These are phyloP conservation scores for Acacia acuminata DNA, from an alignment of 306 rosid species.

Conservation along the genomic window DNA sequence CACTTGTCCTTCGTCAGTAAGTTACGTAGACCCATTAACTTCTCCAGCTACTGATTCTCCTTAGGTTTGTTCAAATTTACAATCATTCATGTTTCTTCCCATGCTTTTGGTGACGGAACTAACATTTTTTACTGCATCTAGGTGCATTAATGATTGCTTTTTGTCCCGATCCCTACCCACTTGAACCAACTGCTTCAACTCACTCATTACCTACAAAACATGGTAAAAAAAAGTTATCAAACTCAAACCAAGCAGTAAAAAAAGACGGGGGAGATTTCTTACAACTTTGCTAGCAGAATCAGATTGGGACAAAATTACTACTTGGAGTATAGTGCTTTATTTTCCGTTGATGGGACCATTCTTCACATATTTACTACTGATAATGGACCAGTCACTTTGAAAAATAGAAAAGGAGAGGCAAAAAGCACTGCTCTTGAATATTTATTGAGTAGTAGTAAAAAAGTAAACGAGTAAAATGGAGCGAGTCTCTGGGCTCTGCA, in stretches of 20 bases:
- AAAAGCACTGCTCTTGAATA: slow-evolving; percentile 27
- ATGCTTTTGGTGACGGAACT: neutral
- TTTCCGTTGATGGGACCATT: slow-evolving; percentile 32
- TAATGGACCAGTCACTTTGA: neutral
- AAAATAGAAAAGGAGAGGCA: slow-evolving; percentile 1
- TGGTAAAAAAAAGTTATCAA: slow-evolving; percentile 30
- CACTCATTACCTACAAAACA: slow-evolving; percentile 15
- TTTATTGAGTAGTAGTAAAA: slow-evolving; percentile 32
- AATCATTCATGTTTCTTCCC: neutral
- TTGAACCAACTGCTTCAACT: slow-evolving; percentile 20
- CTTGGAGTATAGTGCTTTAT: slow-evolving; percentile 11
- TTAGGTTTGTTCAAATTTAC: slow-evolving; percentile 22
- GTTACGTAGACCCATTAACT: slow-evolving; percentile 31
- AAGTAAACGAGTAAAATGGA: slow-evolving; percentile 41
- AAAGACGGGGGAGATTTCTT: neutral
- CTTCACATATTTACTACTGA: slow-evolving; percentile 11
- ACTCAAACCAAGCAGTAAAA: neutral
- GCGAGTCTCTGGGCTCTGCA: slow-evolving; percentile 35
- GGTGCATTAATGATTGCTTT: slow-evolving; percentile 29
- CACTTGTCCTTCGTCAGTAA: slow-evolving; percentile 22
- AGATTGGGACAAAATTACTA: slow-evolving; percentile 3
- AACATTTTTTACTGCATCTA: slow-evolving; percentile 24
- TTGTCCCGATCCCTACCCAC: slow-evolving; percentile 16
- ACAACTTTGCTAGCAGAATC: slow-evolving; percentile 31
- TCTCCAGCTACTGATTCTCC: slow-evolving; percentile 25